Conservation (phyloP, 1,139 yeast species). For the Ogataea hybrid region DNA sequence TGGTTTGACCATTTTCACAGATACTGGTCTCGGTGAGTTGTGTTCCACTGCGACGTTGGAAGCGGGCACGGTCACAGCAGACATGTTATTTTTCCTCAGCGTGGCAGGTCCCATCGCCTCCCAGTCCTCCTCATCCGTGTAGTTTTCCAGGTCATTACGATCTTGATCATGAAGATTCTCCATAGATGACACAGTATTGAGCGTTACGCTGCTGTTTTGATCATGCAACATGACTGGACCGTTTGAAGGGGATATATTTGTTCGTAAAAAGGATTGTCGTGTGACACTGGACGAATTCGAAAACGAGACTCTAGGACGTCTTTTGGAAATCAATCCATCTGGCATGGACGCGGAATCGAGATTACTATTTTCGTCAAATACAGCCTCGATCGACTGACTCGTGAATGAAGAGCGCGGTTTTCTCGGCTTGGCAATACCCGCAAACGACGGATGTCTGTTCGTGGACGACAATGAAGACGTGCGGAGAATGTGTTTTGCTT, state of each 20-base stretch:
- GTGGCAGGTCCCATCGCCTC: slow-evolving; percentile 77
- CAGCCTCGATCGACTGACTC: slow-evolving; percentile 31
- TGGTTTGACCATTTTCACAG: slow-evolving; percentile 15
- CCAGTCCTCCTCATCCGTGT: slow-evolving; percentile 90
- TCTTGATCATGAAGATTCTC: slow-evolving; percentile 24
- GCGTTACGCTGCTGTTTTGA: slow-evolving; percentile 22
- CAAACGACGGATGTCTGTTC: slow-evolving; percentile 32
- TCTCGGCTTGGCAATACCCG: slow-evolving; percentile 33
- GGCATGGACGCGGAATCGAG: slow-evolving; percentile 28
- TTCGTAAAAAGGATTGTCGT: slow-evolving; percentile 34
- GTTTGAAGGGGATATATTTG: slow-evolving; percentile 25
- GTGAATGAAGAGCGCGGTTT: slow-evolving; percentile 33
- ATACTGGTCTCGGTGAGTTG: slow-evolving; percentile 10
- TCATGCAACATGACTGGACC: slow-evolving; percentile 29
- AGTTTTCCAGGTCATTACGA: slow-evolving; percentile 14
- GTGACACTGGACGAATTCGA: slow-evolving; percentile 32
- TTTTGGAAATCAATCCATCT: slow-evolving; percentile 23
- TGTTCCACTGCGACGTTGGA: slow-evolving; percentile 16
- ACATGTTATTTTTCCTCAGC: slow-evolving; percentile 40
- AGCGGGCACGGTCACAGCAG: slow-evolving; percentile 23
- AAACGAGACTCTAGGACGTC: slow-evolving; percentile 34
- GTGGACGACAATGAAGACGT: slow-evolving; percentile 24
- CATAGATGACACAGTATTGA: slow-evolving; percentile 19
- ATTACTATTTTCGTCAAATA: slow-evolving; percentile 28
- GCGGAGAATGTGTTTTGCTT: slow-evolving; percentile 17